Percentiles rank a stretch among this genome's conserved stretches.
phyloP scores from a whole-genome alignment of 2,329 filamentous ascomycete genomes.

The Bipolaris victoriae region DNA sequence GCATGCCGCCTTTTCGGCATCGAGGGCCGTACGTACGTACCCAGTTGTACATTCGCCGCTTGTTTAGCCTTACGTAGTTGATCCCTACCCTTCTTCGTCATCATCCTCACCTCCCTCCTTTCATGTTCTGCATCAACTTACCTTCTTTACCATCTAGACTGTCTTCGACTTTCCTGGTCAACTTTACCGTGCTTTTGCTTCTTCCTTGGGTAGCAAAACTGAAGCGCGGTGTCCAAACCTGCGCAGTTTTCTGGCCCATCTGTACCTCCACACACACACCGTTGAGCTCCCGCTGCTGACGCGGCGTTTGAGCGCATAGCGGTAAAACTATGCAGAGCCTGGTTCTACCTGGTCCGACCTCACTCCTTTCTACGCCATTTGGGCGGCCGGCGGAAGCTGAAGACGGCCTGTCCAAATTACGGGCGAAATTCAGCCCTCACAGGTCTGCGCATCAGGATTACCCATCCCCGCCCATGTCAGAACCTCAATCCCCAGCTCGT shows the following conservation, averaged over 20 bases:
- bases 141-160: constrained; percentile 42
- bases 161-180: constrained; percentile 29
- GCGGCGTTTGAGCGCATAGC: constrained; percentile 45
- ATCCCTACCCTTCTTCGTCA: constrained; percentile 17
- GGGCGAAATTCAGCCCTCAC: constrained; percentile 44
- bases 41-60: constrained; percentile 19
- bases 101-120: constrained; percentile 25
- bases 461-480: constrained; percentile 60
- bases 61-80: constrained; percentile 12
- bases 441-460: constrained; percentile 49
- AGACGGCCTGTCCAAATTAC: constrained; percentile 43
- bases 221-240: constrained; percentile 21
- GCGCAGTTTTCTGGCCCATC: constrained; percentile 28
- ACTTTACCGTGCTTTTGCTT: constrained; percentile 26
- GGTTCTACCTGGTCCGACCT: constrained; percentile 47
- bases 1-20: constrained; percentile 5
- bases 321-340: constrained; percentile 52
- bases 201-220: constrained; percentile 26
- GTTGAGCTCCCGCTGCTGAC: constrained; percentile 44
- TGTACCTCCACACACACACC: constrained; percentile 31
- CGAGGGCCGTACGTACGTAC: constrained; percentile 18
- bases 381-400: constrained; percentile 47
- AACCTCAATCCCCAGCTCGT: constrained; percentile 53
- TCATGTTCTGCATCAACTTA: constrained; percentile 37
- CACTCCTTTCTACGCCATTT: constrained; percentile 45